phyloP scores from a whole-genome alignment of 352 stramenopile genomes.

The Phytophthora fragariaefolia region DNA sequence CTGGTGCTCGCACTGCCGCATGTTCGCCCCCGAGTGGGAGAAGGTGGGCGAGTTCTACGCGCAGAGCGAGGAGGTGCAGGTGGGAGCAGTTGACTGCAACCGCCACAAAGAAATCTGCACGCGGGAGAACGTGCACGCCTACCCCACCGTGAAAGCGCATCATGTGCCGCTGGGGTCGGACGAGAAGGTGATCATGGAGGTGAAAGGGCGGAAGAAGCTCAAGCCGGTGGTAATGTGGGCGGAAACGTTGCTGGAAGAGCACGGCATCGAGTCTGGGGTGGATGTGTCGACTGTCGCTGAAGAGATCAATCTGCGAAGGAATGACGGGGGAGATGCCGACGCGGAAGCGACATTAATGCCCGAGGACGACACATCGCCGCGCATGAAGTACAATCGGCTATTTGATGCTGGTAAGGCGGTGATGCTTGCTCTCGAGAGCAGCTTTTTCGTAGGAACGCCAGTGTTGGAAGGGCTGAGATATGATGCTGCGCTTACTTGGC shows the following conservation, averaged over 20 bases:
- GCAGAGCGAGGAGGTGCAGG: slow-evolving; percentile 45
- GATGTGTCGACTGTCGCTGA: slow-evolving; percentile 28
- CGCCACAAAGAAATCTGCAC: slow-evolving; percentile 51
- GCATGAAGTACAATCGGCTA: slow-evolving; percentile 66
- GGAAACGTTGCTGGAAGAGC: slow-evolving; percentile 49
- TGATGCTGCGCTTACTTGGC: slow-evolving; percentile 56
- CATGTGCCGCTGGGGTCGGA: slow-evolving; percentile 52
- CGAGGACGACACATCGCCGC: slow-evolving; percentile 31
- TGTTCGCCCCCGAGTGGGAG: slow-evolving; percentile 73
- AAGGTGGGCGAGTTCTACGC: slow-evolving; percentile 69
- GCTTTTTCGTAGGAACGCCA: slow-evolving; percentile 64
- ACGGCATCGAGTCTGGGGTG: slow-evolving; percentile 51
- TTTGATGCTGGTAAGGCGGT: slow-evolving; percentile 62
- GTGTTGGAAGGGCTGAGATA: slow-evolving; percentile 62
- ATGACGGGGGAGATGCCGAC: slow-evolving; percentile 46
- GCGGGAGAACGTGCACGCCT: slow-evolving; percentile 58
- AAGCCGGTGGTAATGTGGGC: slow-evolving; percentile 64
- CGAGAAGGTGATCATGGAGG: slow-evolving; percentile 27
- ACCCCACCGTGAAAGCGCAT: slow-evolving; percentile 67
- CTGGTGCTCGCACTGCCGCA: slow-evolving; percentile 75
- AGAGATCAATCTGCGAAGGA: slow-evolving; percentile 48
- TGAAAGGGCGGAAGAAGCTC: slow-evolving; percentile 42
- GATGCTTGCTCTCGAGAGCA: slow-evolving; percentile 64
- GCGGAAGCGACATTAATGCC: slow-evolving; percentile 18
- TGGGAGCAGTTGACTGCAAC: slow-evolving; percentile 76